Percentiles rank a stretch among this genome's conserved stretches.
Conservation (phyloP, 495 filamentous ascomycete species). For the Extremus antarcticus region DNA sequence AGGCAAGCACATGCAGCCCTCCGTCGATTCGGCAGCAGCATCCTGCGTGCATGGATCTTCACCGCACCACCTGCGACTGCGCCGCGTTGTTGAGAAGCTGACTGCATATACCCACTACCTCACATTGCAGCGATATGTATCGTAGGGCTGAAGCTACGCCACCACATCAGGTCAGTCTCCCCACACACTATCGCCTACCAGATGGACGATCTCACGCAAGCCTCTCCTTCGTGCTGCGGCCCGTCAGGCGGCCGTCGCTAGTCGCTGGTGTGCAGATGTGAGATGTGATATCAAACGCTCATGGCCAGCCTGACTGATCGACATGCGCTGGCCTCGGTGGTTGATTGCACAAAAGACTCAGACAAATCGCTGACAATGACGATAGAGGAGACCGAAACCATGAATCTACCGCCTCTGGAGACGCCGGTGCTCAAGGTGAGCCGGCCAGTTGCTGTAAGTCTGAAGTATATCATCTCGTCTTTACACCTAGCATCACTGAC, state of each 20-base stretch:
- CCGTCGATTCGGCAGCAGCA: too few species aligned
- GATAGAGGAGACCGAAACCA: slow-evolving; percentile 10
- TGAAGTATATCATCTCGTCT: too few species aligned
- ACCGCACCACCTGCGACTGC: background rate
- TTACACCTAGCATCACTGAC: background rate
- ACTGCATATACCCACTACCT: background rate
- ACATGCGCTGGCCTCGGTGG: background rate
- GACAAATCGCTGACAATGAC: background rate
- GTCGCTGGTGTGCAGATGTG: background rate
- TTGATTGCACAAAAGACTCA: background rate
- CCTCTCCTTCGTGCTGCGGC: background rate
- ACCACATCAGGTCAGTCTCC: background rate
- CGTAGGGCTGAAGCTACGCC: background rate
- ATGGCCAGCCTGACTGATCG: background rate
- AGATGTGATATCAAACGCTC: background rate
- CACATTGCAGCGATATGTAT: background rate
- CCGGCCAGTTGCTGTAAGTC: slow-evolving; percentile 59
- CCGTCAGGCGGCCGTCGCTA: background rate
- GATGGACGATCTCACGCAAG: background rate
- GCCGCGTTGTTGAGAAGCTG: background rate
- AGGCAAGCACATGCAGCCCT: too few species aligned
- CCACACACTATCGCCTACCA: background rate
- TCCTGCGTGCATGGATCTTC: too few species aligned
- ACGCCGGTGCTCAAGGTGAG: slow-evolving; percentile 79
- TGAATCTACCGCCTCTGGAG: slow-evolving; percentile 38